Evolutionary conservation across 2,329 filamentous ascomycete genomes (phyloP).

Genomic region (Incumbomyces delicatus): DNA sequence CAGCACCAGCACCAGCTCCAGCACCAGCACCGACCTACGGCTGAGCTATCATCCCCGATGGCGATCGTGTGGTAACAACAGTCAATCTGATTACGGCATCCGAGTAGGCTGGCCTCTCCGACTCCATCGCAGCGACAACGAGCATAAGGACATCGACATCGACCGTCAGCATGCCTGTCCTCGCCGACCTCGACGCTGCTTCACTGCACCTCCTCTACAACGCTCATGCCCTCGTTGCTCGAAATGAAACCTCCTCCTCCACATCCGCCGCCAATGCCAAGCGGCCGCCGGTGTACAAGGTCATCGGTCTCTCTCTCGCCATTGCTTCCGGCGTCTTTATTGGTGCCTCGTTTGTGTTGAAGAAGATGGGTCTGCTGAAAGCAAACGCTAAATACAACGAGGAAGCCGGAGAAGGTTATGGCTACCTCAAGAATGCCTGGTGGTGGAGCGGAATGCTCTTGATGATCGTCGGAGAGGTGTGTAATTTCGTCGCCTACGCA

Average conservation of each 20-base stretch:
- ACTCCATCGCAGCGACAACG: too few species aligned
- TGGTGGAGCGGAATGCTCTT: conserved; percentile 96
- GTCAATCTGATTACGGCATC: too few species aligned
- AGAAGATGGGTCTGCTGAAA: conserved; percentile 82
- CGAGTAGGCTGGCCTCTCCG: too few species aligned
- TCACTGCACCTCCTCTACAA: conserved; percentile 8
- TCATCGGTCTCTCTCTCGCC: conserved; percentile 75
- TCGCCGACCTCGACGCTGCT: background rate
- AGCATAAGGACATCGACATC: too few species aligned
- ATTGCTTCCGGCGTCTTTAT: conserved; percentile 86
- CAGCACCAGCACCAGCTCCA: too few species aligned
- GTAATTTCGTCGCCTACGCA: conserved; percentile 94
- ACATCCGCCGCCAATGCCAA: conserved; percentile 13
- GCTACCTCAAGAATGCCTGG: conserved; percentile 86
- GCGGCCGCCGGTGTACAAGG: conserved; percentile 61
- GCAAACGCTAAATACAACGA: conserved; percentile 96
- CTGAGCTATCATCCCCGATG: too few species aligned
- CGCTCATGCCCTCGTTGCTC: conserved; percentile 18
- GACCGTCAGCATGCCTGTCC: background rate
- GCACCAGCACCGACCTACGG: too few species aligned
- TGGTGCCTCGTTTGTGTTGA: conserved; percentile 86
- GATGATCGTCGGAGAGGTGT: conserved; percentile 94
- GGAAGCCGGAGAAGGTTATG: conserved; percentile 90
- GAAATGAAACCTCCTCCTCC: conserved; percentile 15
- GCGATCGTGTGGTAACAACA: too few species aligned